These are phyloP conservation scores for Cryphonectria carpinicola DNA, from an alignment of 2,329 filamentous ascomycete genomes.

Conservation along the genomic window DNA sequence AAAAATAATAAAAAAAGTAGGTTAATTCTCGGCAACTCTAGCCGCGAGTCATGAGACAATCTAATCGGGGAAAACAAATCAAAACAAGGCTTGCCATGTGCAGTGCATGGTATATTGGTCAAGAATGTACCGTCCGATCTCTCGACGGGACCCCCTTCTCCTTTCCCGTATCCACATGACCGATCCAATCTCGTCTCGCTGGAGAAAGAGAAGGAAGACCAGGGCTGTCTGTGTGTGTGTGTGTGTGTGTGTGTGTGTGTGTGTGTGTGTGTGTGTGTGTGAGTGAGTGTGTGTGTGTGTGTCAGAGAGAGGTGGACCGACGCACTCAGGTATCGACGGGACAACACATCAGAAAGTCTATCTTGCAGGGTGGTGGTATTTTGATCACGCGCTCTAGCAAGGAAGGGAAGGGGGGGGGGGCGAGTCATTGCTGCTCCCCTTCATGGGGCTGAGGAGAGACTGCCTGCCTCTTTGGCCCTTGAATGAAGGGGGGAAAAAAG, in stretches of 20 bases:
- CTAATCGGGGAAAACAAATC: neutral
- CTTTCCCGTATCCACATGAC: neutral
- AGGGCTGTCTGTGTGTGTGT: neutral
- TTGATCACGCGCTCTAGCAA: neutral
- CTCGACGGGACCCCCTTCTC: neutral
- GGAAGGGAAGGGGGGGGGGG: neutral
- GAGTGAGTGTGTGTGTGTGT: no score
- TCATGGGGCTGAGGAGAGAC: neutral
- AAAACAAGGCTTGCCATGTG: neutral
- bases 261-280: neutral
- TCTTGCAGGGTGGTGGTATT: neutral
- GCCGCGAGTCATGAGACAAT: slow-evolving; percentile 1
- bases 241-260: no score
- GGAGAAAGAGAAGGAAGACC: neutral
- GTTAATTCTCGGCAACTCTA: neutral
- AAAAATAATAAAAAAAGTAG: neutral
- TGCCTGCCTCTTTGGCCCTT: neutral
- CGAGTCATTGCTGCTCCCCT: neutral
- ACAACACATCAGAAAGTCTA: slow-evolving; percentile 8
- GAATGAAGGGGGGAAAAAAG: no score
- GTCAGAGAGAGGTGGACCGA: neutral
- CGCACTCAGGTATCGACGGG: neutral
- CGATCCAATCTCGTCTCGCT: neutral
- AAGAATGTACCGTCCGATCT: neutral
- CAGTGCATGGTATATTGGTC: neutral